Percentiles rank a stretch among this genome's conserved stretches.
Evolutionary conservation across 257 asterid genomes (phyloP).

Genomic region (Verbascum thapsus): DNA sequence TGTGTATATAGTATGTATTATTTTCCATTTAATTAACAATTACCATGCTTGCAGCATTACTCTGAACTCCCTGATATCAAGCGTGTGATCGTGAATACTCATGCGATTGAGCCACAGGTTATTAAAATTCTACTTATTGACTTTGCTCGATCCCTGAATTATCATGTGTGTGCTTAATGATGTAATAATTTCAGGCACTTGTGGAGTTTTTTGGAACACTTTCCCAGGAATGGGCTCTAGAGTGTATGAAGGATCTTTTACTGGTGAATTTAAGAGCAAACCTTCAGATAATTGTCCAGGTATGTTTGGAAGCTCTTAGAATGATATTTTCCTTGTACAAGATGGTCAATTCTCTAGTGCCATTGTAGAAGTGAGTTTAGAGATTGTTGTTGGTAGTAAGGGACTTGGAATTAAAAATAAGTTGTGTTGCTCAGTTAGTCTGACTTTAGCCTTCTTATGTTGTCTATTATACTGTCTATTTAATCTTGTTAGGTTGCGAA

Average conservation of each 20-base stretch:
- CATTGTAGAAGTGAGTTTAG: conserved; percentile 7
- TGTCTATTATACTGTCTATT: conserved; percentile 25
- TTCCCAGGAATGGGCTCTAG: conserved; percentile 96
- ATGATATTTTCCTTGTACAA: not conserved
- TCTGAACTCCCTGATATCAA: conserved; percentile 91
- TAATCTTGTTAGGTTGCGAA: conserved; percentile 72
- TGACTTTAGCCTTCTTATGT: conserved; percentile 6
- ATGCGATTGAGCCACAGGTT: conserved; percentile 99
- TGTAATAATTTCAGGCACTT: conserved; percentile 61
- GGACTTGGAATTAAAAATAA: conserved; percentile 1
- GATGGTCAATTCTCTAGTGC: not conserved
- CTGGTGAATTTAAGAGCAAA: conserved; percentile 94
- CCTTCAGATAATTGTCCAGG: conserved; percentile 99
- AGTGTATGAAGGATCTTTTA: conserved; percentile 99
- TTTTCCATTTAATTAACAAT: conserved; percentile 14
- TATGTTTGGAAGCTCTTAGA: conserved; percentile 31
- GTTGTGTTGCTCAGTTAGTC: conserved; percentile 9
- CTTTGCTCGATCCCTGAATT: not conserved
- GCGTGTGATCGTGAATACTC: conserved; percentile 98
- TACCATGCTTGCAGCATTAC: conserved; percentile 69
- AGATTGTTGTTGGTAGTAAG: conserved; percentile 14
- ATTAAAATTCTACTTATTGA: conserved; percentile 20
- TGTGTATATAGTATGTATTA: not conserved
- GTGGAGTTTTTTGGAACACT: conserved; percentile 97
- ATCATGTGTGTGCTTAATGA: conserved; percentile 26